A percentile compares a stretch with the other conserved stretches of the same genome.
phyloP scores from a whole-genome alignment of 164 flowering plant species.

The Piper longum region DNA sequence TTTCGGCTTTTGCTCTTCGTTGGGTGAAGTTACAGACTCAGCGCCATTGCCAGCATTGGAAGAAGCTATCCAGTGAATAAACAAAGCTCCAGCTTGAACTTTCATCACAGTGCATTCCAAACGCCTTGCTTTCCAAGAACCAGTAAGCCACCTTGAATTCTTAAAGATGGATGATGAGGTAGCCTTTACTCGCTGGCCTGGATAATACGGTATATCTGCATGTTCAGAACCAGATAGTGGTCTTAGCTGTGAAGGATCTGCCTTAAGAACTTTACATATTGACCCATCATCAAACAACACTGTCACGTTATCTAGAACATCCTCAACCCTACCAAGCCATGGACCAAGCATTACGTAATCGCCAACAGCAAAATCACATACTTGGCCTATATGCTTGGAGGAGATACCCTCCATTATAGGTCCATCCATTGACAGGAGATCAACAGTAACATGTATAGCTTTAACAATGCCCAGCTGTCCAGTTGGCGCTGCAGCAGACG shows the following conservation, averaged over 20 bases:
- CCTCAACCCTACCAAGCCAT: constrained; percentile 95
- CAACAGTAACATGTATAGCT: constrained; percentile 61
- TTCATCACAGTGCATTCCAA: constrained; percentile 78
- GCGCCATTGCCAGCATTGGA: constrained; percentile 67
- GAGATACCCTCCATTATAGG: constrained; percentile 42
- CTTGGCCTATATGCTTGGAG: constrained; percentile 57
- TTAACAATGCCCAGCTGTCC: constrained; percentile 87
- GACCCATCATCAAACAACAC: constrained; percentile 92
- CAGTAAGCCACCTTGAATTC: constrained; percentile 75
- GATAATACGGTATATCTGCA: constrained; percentile 73
- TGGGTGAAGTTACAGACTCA: constrained; percentile 59
- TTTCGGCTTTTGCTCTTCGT: constrained; percentile 84
- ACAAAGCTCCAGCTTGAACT: constrained; percentile 75
- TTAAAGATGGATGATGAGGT: constrained; percentile 76
- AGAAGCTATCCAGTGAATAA: constrained; percentile 88
- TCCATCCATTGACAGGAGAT: constrained; percentile 52
- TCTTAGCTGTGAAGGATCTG: constrained; percentile 67
- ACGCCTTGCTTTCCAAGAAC: constrained; percentile 67
- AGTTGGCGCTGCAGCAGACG: constrained; percentile 63
- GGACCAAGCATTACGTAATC: constrained; percentile 88
- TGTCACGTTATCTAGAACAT: constrained; percentile 79
- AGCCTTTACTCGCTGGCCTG: constrained; percentile 87
- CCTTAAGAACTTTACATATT: constrained; percentile 67
- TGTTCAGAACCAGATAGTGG: constrained; percentile 67
- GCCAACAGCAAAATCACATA: constrained; percentile 68